Evolutionary conservation across 257 asterid species (phyloP).

Genomic region (Scutellaria galericulata): DNA sequence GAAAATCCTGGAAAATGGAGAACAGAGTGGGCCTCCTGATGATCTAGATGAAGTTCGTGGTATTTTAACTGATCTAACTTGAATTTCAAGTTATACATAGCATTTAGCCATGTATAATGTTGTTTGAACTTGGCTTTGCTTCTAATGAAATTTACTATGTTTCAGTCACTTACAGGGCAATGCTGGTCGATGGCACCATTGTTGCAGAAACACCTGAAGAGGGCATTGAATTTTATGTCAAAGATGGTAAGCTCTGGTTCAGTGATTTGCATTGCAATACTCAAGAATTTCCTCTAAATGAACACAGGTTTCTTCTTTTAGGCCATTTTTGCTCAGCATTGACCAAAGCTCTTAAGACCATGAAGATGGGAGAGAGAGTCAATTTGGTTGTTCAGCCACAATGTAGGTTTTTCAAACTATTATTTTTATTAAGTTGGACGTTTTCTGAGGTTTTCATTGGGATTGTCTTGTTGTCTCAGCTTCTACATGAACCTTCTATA

Average conservation of each 20-base stretch:
- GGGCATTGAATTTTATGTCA: conserved; percentile 64
- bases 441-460: not conserved
- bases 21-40: conserved; percentile 63
- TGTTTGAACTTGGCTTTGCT: conserved; percentile 19
- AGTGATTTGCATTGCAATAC: not conserved
- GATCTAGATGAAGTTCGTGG: conserved; percentile 80
- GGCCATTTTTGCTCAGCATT: conserved; percentile 75
- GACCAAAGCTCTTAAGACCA: conserved; percentile 70
- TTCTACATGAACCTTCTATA: not conserved
- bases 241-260: conserved; percentile 56
- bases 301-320: conserved; percentile 35
- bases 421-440: not conserved
- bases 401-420: conserved; percentile 45
- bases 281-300: conserved; percentile 5
- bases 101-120: conserved; percentile 3
- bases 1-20: conserved; percentile 64
- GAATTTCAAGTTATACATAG: not conserved
- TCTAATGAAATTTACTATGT: conserved; percentile 27
- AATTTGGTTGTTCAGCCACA: conserved; percentile 63
- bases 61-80: conserved; percentile 30
- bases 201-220: conserved; percentile 63
- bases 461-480: conserved; percentile 3
- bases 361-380: conserved; percentile 72
- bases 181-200: conserved; percentile 52
- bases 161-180: conserved; percentile 61